Evolutionary conservation across 371 early-diverging fungal genomes (phyloP), one percentile per base, ranked within the genome.

Genomic region (Mucor ambiguus): DNA sequence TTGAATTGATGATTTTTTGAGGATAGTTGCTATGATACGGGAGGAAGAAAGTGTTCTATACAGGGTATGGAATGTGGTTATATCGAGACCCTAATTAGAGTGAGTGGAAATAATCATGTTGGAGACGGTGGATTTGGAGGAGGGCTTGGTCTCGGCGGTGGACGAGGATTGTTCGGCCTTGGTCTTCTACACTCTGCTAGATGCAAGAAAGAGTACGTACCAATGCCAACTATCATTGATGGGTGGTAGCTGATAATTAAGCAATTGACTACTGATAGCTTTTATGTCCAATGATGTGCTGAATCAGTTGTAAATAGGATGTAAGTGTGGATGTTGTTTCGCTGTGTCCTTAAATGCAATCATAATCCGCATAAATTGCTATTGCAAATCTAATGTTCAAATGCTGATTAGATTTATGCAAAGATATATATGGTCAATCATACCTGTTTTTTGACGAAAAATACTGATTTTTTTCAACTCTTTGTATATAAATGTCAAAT

Each of bases 151-250:
- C 61, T 41, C 0, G 67, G 67, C 26, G 67, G 67, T 3, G 67
- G 67, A 24, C 67, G 54, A 30, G 67, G 67, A 26, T 67, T 56
- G 22, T 49, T 44, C 28, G 67, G 67, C 14, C 67, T 67, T 55
- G 67, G 67, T 48, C 67, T 61, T 61, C 67, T 67, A 26, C n/a
- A 57, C 46, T 61, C 37, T 32, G 26, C 30, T 22, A 44, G 22
- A 57, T 32, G 33, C 11, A 52, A 22, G 35, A 22, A 49, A 33
- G 32, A 61, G 37, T n/a, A n/a, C 16, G 12, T 49, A 30, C 41
- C 48, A 38, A n/a, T 12, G 8, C 22, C 20, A 6, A 33, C 18
- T 28, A 22, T 30, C 32, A 61, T 61, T 33, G 28, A 43, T 5
- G 10, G 28, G 28, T 52, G 26, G 12, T 48, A 48, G 48, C 24